Percentiles rank a stretch among this genome's conserved stretches.
Evolutionary conservation across 2,329 filamentous ascomycete species (phyloP).

Genomic region (Trichoderma breve): DNA sequence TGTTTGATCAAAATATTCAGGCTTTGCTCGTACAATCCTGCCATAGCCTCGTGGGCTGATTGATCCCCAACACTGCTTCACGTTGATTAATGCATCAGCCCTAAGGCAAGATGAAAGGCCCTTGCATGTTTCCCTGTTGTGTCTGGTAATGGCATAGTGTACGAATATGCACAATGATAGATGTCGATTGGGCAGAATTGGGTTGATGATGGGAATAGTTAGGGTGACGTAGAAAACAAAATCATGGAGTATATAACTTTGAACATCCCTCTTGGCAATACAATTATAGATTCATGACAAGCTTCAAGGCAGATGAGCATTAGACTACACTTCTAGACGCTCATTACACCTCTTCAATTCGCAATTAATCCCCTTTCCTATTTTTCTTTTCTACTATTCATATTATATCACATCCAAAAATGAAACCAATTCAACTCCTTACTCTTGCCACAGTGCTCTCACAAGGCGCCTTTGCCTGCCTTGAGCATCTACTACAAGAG

Average conservation of each 20-base stretch:
- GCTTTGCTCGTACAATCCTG: slow-evolving; percentile 1
- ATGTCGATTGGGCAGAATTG: too few species aligned
- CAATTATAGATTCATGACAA: not conserved
- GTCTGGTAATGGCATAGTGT: not conserved
- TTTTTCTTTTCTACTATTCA: not conserved
- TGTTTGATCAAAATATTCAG: not conserved
- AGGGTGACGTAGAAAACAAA: too few species aligned
- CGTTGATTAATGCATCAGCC: not conserved
- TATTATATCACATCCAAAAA: not conserved
- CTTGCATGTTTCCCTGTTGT: not conserved
- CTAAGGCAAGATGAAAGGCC: not conserved
- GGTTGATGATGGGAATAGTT: not conserved
- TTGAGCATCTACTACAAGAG: not conserved
- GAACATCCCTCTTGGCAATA: not conserved
- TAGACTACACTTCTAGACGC: not conserved
- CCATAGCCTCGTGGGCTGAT: not conserved
- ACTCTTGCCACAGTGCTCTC: not conserved
- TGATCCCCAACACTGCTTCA: not conserved
- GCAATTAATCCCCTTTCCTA: not conserved
- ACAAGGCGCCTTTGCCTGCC: not conserved
- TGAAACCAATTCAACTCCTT: not conserved
- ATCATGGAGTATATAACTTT: not conserved
- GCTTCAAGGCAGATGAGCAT: not conserved
- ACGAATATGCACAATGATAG: not conserved
- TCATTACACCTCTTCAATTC: not conserved